A percentile compares a stretch with the other conserved stretches of the same genome.
Conservation (phyloP, 345 rosid species). For the Noccaea caerulescens region DNA sequence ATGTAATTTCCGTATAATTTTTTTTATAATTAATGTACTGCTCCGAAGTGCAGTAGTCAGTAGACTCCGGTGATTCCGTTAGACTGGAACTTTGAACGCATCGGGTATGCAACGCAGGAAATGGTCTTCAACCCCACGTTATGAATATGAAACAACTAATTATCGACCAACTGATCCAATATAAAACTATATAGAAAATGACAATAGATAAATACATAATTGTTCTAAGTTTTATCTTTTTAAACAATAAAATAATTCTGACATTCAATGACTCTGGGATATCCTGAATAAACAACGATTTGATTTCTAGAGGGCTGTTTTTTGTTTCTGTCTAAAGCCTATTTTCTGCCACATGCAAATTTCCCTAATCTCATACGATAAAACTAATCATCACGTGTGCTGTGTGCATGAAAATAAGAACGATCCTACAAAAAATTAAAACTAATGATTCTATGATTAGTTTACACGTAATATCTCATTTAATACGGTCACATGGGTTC, state of each 20-base stretch:
- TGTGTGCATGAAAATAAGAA: conserved; percentile 30
- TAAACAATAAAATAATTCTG: neutral
- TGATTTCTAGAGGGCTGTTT: neutral
- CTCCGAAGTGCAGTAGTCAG: no score
- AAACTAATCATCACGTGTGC: conserved; percentile 35
- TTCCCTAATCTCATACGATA: neutral
- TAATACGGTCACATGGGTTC: conserved; percentile 36
- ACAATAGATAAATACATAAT: neutral
- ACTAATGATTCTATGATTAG: conserved; percentile 23
- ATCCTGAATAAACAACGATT: neutral
- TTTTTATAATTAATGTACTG: no score
- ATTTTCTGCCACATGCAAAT: conserved; percentile 16
- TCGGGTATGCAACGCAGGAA: no score
- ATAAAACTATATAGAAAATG: no score
- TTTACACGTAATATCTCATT: conserved; percentile 35
- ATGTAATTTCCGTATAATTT: no score
- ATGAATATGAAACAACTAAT: no score
- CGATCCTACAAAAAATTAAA: neutral
- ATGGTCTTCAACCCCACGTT: no score
- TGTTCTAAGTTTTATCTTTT: neutral
- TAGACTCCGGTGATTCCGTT: no score
- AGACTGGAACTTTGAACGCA: no score
- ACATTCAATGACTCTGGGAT: neutral
- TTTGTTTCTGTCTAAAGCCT: neutral
- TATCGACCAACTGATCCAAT: no score